Percentiles rank a stretch among this genome's conserved stretches.
These are phyloP conservation scores for Persicaria maculosa DNA, from an alignment of 148 eudicot species.

Conservation along the genomic window DNA sequence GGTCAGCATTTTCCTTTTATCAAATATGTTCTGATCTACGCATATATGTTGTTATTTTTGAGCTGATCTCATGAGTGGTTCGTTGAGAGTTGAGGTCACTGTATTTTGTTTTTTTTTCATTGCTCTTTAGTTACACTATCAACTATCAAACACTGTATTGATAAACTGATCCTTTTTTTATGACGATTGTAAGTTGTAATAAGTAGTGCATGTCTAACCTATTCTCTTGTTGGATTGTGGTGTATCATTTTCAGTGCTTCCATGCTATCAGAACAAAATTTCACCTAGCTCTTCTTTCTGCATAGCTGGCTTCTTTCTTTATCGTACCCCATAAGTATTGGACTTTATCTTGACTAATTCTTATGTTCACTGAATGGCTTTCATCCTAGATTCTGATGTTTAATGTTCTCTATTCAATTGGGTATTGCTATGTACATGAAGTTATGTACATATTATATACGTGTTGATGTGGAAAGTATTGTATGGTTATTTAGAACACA, in stretches of 20 bases:
- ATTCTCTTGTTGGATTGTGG: background rate
- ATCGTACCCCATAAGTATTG: too few relatives aligned
- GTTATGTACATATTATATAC: background rate
- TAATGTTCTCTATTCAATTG: background rate
- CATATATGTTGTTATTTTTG: background rate
- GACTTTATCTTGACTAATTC: background rate
- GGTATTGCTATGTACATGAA: background rate
- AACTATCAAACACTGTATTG: background rate
- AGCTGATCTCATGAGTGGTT: background rate
- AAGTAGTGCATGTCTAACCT: background rate
- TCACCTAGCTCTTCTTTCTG: background rate
- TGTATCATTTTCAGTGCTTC: background rate
- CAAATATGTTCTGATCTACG: background rate
- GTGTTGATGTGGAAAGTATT: background rate
- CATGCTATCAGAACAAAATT: background rate
- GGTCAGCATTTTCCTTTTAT: constrained; percentile 36
- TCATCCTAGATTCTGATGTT: background rate
- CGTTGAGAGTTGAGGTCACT: background rate
- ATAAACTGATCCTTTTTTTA: background rate
- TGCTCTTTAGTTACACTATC: background rate
- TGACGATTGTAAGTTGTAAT: background rate
- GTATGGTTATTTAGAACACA: background rate
- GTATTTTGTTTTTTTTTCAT: background rate
- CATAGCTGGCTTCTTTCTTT: background rate
- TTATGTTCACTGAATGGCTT: background rate